These are phyloP conservation scores for Trichoderma sp. DNA, from an alignment of 2,329 filamentous ascomycete genomes.

Conservation along the genomic window DNA sequence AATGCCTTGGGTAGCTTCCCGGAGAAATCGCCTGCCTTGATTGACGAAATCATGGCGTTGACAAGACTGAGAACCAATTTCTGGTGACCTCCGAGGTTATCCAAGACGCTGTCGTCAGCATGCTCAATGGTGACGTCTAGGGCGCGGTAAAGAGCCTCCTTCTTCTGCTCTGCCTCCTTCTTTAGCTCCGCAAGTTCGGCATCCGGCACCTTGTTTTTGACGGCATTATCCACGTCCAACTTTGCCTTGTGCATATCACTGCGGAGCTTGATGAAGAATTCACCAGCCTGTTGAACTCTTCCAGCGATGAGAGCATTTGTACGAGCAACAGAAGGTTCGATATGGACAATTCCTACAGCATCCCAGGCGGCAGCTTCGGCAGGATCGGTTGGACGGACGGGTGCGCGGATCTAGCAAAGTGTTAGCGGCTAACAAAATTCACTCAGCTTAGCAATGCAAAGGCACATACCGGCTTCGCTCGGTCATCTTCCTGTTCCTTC, in stretches of 20 bases:
- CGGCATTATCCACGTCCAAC: slow-evolving; percentile 42
- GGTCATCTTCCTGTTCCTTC: slow-evolving; percentile 41
- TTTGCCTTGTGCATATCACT: slow-evolving; percentile 47
- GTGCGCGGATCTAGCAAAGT: slow-evolving; percentile 36
- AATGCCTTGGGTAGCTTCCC: slow-evolving; percentile 53
- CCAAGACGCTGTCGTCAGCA: slow-evolving; percentile 54
- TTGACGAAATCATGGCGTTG: slow-evolving; percentile 52
- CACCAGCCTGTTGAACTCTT: slow-evolving; percentile 50
- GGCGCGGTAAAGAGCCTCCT: slow-evolving; percentile 48
- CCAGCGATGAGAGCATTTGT: slow-evolving; percentile 41
- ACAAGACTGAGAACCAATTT: slow-evolving; percentile 55
- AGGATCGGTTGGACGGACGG: slow-evolving; percentile 43
- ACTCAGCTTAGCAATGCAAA: background rate
- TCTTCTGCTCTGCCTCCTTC: slow-evolving; percentile 42
- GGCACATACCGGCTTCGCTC: slow-evolving; percentile 38
- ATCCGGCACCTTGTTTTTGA: slow-evolving; percentile 41
- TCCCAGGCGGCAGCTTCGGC: slow-evolving; percentile 53
- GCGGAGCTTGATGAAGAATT: slow-evolving; percentile 48
- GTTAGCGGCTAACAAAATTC: background rate
- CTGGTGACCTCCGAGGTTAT: slow-evolving; percentile 56
- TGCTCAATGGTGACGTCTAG: slow-evolving; percentile 53
- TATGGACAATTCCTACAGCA: slow-evolving; percentile 47
- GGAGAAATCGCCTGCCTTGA: slow-evolving; percentile 50
- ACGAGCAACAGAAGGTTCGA: slow-evolving; percentile 41
- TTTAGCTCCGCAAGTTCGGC: slow-evolving; percentile 38